phyloP scores from a whole-genome alignment of 441 rosid species.

The Isatis lusitanica region DNA sequence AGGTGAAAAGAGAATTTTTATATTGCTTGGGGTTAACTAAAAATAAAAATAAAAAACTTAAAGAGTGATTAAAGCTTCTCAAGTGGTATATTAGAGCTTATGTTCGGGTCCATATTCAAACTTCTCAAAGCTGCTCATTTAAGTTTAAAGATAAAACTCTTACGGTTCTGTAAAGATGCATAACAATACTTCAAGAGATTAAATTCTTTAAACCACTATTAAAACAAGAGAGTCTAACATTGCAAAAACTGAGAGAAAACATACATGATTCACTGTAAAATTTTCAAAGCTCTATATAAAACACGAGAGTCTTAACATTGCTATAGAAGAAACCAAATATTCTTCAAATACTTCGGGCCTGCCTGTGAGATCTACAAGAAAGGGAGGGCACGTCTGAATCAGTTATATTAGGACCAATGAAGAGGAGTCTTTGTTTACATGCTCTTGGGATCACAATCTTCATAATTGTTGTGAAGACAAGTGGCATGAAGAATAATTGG shows the following conservation, averaged over 20 bases:
- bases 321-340: background rate
- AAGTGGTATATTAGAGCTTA: background rate
- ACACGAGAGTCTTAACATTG: background rate
- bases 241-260: no score
- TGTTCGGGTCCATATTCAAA: background rate
- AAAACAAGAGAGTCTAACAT: no score
- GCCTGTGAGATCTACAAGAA: constrained; percentile 9
- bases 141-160: background rate
- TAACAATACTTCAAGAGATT: background rate
- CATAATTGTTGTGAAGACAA: background rate
- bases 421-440: background rate
- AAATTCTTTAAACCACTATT: background rate
- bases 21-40: background rate
- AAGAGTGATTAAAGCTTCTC: background rate
- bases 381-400: background rate
- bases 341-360: background rate
- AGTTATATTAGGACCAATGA: background rate
- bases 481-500: constrained; percentile 13
- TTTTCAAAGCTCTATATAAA: background rate
- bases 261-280: no score
- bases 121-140: background rate
- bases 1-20: background rate
- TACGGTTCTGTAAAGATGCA: background rate
- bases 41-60: background rate
- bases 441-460: constrained; percentile 7